These are phyloP conservation scores for Pulveroboletus sp. DNA, from an alignment of 768 basidiomycete genomes.

Conservation along the genomic window DNA sequence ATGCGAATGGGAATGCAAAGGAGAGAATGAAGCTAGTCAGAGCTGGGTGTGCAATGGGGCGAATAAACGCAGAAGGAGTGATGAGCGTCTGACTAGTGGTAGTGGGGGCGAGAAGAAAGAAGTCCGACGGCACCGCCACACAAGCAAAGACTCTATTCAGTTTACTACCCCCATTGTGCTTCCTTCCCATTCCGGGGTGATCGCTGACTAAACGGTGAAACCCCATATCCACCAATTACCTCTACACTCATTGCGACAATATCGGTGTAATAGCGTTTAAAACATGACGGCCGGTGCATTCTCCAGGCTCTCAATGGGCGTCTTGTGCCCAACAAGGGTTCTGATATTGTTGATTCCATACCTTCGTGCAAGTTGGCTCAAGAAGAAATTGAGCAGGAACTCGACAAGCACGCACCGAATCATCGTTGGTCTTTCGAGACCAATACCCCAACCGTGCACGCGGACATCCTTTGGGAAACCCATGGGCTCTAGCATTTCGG, in stretches of 20 bases:
- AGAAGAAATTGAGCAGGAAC: not conserved
- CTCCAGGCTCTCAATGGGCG: slow-evolving; percentile 83
- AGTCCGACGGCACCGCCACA: too few relatives aligned
- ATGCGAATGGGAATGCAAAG: too few relatives aligned
- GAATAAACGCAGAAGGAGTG: too few relatives aligned
- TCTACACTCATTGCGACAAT: not conserved
- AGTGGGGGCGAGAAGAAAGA: too few relatives aligned
- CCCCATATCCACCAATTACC: slow-evolving; percentile 5
- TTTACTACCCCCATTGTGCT: too few relatives aligned
- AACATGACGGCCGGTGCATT: slow-evolving; percentile 89
- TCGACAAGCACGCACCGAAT: slow-evolving; percentile 63
- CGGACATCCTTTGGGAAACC: slow-evolving; percentile 95
- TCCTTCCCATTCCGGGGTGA: not conserved
- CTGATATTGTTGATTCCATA: slow-evolving; percentile 98
- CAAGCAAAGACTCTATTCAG: too few relatives aligned
- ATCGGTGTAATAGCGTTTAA: slow-evolving; percentile 36
- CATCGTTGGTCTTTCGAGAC: slow-evolving; percentile 96
- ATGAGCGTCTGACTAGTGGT: too few relatives aligned
- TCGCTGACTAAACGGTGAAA: not conserved
- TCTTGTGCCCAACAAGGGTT: slow-evolving; percentile 96
- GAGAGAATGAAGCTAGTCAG: too few relatives aligned
- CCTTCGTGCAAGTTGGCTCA: slow-evolving; percentile 35
- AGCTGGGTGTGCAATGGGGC: too few relatives aligned
- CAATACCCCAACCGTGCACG: slow-evolving; percentile 95
- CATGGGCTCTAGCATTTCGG: slow-evolving; percentile 99